Conservation (phyloP, 2,329 filamentous ascomycete species). For the Stagonosporopsis vannaccii region DNA sequence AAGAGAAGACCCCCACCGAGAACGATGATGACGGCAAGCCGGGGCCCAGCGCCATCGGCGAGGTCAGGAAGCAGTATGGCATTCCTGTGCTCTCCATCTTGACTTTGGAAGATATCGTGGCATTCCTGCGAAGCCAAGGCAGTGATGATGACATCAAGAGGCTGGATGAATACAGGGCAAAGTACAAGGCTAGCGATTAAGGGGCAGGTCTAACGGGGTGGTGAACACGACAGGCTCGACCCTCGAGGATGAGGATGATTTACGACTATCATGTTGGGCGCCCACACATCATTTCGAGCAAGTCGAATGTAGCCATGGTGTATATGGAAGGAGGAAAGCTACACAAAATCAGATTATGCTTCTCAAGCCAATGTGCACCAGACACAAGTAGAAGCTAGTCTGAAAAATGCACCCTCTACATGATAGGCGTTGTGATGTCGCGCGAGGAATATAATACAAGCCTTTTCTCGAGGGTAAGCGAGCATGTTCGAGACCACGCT, state of each 20-base stretch:
- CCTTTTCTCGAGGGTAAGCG: slow-evolving; percentile 12
- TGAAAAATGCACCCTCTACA: background rate
- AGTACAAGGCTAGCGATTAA: slow-evolving; percentile 51
- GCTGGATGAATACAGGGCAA: slow-evolving; percentile 50
- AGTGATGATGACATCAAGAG: slow-evolving; percentile 55
- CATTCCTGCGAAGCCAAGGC: slow-evolving; percentile 54
- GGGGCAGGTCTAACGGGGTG: background rate
- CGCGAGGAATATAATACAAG: slow-evolving; percentile 1
- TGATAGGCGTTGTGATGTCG: slow-evolving; percentile 5
- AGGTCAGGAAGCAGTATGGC: slow-evolving; percentile 81
- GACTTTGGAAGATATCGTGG: slow-evolving; percentile 79
- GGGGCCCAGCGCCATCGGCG: slow-evolving; percentile 82
- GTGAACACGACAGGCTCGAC: background rate
- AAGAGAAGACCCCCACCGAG: slow-evolving; percentile 76
- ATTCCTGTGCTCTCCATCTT: slow-evolving; percentile 86
- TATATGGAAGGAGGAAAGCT: background rate
- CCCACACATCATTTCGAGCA: background rate
- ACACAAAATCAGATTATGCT: background rate
- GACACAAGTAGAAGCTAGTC: background rate
- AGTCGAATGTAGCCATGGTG: background rate
- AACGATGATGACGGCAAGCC: slow-evolving; percentile 70
- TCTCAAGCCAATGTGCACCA: background rate
- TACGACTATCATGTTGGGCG: slow-evolving; percentile 7
- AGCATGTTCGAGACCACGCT: slow-evolving; percentile 15
- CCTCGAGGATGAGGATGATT: background rate